Base-by-base conservation (phyloP, 129 eudicot species). In the Artemisia tridentata region DNA sequence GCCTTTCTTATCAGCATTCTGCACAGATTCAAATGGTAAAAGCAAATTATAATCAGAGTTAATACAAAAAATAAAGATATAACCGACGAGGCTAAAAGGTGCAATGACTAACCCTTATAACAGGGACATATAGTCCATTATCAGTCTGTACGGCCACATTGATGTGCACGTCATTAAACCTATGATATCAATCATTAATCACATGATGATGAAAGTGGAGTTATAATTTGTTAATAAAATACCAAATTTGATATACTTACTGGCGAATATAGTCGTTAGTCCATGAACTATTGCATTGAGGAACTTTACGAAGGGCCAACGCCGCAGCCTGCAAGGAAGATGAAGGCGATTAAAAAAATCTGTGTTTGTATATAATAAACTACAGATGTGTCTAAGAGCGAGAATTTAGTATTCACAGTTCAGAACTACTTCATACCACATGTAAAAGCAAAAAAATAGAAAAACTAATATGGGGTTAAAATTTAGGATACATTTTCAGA, bases 91-190 rank as follows among this genome's bases (percentile, higher is more conserved):
- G 54, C 23, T 10, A 54, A 62, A 54, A 16, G 64, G 60, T 51
- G 43, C 21, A 25, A 69, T 47, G 58, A 79, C 89, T 49, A 62
- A 95, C 97, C 87, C 86, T 82, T 57, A 95, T 62, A 46, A 95
- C 93, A 43, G 99, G 99, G 59, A 95, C 99, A 75, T 72, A 90
- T 31, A 95, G 80, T 46, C 99, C 99, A 81, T 95, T 87, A 23
- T 95, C 99, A 8, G 99, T 95, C 79, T 95, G 99, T 75, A 90
- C 99, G n/a, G 99, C 99, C 20, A 95, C 99, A 80, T 95, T 95
- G 71, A 95, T 84, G 81, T 95, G 92, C 74, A 95, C 96, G 17
- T 90, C 90, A 68, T 84, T 81, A 58, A 79, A 95, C 88, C 97
- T 95, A 79, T 56, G 50, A 69, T 53, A 48, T 41, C 25, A 72